phyloP scores from a whole-genome alignment of 148 eudicot genomes.

The Rheum nobile region DNA sequence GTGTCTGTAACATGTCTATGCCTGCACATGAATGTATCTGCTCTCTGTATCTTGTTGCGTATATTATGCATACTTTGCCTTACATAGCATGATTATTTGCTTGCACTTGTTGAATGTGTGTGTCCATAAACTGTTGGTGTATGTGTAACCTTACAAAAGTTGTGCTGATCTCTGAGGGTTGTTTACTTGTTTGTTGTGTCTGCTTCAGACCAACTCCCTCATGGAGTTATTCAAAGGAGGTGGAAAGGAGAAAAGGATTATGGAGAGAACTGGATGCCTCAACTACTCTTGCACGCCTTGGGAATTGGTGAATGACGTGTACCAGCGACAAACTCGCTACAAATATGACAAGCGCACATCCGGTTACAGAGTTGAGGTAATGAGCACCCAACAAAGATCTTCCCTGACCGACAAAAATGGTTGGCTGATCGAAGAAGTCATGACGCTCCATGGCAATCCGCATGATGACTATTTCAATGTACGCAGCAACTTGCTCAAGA shows the following conservation, averaged over 20 bases:
- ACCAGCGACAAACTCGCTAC: conserved; percentile 72
- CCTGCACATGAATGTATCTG: too few species aligned
- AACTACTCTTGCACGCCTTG: conserved; percentile 74
- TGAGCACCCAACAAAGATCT: conserved; percentile 73
- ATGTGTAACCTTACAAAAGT: background rate
- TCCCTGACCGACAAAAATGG: conserved; percentile 57
- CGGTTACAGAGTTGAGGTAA: conserved; percentile 81
- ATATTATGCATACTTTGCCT: background rate
- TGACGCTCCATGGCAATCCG: conserved; percentile 85
- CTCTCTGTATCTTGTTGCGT: background rate
- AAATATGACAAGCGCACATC: conserved; percentile 63
- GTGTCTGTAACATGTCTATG: too few species aligned
- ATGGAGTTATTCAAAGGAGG: conserved; percentile 81
- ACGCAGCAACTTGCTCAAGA: conserved; percentile 11
- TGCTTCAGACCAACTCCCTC: conserved; percentile 48
- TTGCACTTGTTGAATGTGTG: background rate
- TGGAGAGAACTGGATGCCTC: conserved; percentile 78
- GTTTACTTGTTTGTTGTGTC: conserved; percentile 27
- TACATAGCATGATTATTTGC: too few species aligned
- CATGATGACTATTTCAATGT: conserved; percentile 80
- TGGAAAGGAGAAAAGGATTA: conserved; percentile 58
- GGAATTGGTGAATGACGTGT: conserved; percentile 70
- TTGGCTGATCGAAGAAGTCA: conserved; percentile 83
- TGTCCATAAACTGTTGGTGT: too few species aligned
- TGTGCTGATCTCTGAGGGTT: conserved; percentile 35